Evolutionary conservation across 2,329 filamentous ascomycete genomes (phyloP), one percentile per base, ranked within the genome.

Genomic region (Ceratocystis variospora): DNA sequence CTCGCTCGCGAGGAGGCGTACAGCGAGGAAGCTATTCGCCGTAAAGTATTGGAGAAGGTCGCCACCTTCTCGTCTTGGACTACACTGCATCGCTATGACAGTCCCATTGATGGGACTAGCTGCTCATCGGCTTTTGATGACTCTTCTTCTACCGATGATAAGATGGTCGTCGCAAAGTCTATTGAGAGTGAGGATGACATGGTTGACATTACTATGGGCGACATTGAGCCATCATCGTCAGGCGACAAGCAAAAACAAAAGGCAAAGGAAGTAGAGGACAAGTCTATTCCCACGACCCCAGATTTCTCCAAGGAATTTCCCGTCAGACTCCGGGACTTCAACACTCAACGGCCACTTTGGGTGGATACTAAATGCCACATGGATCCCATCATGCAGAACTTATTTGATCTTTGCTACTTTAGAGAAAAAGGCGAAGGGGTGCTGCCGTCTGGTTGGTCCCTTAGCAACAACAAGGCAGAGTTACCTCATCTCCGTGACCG

Each of bases 161-260:
- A 87, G 72, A 59, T 59, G 48, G 81, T 96, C 61, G 83, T 87
- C 67, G 87, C 90, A 57, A 82, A 84, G 33, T 96, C 92, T 2
- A 83, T 96, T 1, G 87, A 92, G 73, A 89, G 90, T 8, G 93
- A 96, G 74, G 92, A 96, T 68, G 90, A 90, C 68, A 84, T 96
- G 72, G 89, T 97, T 5, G 89, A 96, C 72, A 86, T 99, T 17
- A 89, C 88, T 0, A 92, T 96, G 87, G 86, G 85, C 8, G 64
- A 44, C 8, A 61, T 45, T 28, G 37, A 37, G 28, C 33, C 65
- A 15, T 41, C 37, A 41, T 41, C 10, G 37, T 41, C 37, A 15
- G 10, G 12, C 64, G 87, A 90, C 71, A 77, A 78, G 1, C 73
- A 72, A 17, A 77, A 80, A 5, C 25, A 31, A 67, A 70, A 72